Evolutionary conservation across 2,329 filamentous ascomycete genomes (phyloP), one percentile per base, ranked within the genome.

Genomic region (Neoscytalidium dimidiatum): DNA sequence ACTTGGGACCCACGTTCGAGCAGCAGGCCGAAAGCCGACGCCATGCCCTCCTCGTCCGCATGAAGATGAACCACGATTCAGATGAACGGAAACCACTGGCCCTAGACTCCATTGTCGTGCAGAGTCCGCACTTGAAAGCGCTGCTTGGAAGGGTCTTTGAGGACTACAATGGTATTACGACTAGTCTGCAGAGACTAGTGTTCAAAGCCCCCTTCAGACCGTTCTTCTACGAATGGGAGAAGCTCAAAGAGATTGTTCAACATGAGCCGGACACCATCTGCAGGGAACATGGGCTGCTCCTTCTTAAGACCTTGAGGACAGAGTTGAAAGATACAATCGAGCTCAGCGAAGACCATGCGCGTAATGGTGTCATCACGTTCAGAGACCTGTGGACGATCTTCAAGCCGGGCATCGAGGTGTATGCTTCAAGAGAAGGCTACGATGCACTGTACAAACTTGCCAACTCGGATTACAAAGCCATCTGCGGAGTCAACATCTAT

Each of bases 341-440:
- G 5, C 72, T 73, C 1, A 75, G 76, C 3, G 73, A 74, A 26
- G 80, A 82, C 35, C 73, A 78, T 69, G 73, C 73, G 43, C 73
- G 69, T 44, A 77, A 79, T 61, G 70, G 72, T 3, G 75, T 80
- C 38, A 79, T 80, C 68, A 78, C 74, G 2, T 82, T 78, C 66
- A 72, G 78, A 14, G 71, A 77, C 46, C 71, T 83, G 3, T 83
- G 80, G 80, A 80, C 79, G 0, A 70, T 82, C 5, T 81, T 80
- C 66, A 73, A 79, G 41, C 79, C 80, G 5, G 71, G 72, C 1
- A 46, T 69, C 1, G 69, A 67, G 17, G 58, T 77, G 5, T 73
- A 70, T 35, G 52, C 71, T 3, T 68, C 76, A 68, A 70, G 73
- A 43, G 77, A 82, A 52, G 75, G 75, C 6, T 74, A 77, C 51